Base-by-base conservation (phyloP, 2,329 filamentous ascomycete genomes). In the Mycosphaerella sp. region DNA sequence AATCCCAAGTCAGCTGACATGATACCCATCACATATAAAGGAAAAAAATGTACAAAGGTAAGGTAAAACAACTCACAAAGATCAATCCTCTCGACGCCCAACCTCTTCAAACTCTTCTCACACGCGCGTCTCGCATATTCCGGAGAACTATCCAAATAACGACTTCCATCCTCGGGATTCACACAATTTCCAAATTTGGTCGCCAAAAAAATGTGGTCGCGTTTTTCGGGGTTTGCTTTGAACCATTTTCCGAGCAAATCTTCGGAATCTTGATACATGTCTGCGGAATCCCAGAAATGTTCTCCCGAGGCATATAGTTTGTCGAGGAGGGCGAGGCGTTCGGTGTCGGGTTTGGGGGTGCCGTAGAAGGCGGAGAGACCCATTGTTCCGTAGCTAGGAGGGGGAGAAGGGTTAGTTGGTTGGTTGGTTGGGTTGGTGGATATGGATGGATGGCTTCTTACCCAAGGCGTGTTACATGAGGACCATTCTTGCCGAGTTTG, bases 351-450 rank as follows among this genome's bases (percentile, higher is more conserved):
- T 48, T 74, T 76, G 4, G 69, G 62, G n/a, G 61, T 55, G 47
- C 77, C 76, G 58, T 80, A 80, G 64, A 74, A 76, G 44, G 67
- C 65, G 40, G 64, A 65, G 57, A 77, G 57, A 2, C 78, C 78
- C 79, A 82, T 82, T 21, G 77, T 67, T 12, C 80, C 79, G 32
- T 80, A 74, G 9, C 26, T n/a, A n/a, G n/a, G n/a, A n/a, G n/a
- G n/a, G n/a, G n/a, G n/a, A n/a, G n/a, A n/a, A n/a, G n/a, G n/a
- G n/a, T n/a, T n/a, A n/a, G n/a, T 21, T 21, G 21, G 21, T 21
- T 21, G 21, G 21, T 21, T 21, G 21, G 21, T 21, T 21, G 21
- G 1, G 2, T 21, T 21, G 21, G 21, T 21, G 21, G 21, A 21
- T 21, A 4, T 21, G 21, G 26, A 29, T 29, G 5, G 26, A 26